Base-by-base conservation (phyloP, 257 asterid genomes). In the Primulina huaijiensis region DNA sequence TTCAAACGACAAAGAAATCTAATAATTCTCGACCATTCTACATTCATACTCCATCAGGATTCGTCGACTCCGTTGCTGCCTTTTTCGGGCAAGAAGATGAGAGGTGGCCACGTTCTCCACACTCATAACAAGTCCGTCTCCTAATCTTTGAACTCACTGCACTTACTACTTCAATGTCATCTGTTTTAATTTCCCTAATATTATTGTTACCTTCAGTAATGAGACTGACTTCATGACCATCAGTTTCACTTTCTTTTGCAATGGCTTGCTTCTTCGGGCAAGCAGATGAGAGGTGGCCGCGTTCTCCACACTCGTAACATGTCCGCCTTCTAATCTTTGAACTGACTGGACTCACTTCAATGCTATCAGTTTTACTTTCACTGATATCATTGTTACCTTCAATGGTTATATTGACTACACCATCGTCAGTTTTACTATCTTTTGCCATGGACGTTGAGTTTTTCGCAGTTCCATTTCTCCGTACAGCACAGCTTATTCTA, bases 91-190 rank as follows among this genome's bases (percentile, higher is more conserved):
- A 92, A 67, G 88, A 71, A 1, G 96, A 89, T 6, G 92, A 87
- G 65, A 89, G 86, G 68, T 93, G 99, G 27, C 96, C 99, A 1
- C 81, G 80, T 73, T 89, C 96, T 50, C 96, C 96, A 60, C 99
- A 89, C 75, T 85, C 95, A 6, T 89, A 91, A 71, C 53, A 43
- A 3, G 53, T 43, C 53, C 53, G 53, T 6, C 53, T 43, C 53
- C 53, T 43, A 43, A 43, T 43, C 53, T 43, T 43, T 43, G 53
- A 43, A 43, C 53, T 43, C 53, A 43, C n/a, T 43, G 53, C 53
- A 43, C 53, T 43, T 12, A 5, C 53, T 12, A 5, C 53, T 12
- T 43, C 53, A 11, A 0, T 3, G 5, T 12, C n/a, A 0, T 43
- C 53, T 43, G 53, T 12, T 43, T 12, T 43, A 43, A 6, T 12